Percentiles rank a stretch among this genome's conserved stretches.
Evolutionary conservation across 2,329 filamentous ascomycete species (phyloP).

Genomic region (Fusarium nurragi): DNA sequence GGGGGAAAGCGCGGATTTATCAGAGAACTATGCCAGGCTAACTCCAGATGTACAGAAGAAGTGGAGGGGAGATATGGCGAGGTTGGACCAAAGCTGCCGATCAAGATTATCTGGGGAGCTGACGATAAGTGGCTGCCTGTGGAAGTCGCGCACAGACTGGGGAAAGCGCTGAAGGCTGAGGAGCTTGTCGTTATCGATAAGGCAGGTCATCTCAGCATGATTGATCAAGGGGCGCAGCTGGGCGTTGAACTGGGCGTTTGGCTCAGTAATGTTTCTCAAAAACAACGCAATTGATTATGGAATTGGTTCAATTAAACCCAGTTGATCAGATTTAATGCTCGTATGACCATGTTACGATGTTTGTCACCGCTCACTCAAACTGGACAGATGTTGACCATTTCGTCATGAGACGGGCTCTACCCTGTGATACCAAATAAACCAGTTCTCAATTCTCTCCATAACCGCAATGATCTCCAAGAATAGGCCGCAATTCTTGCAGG

Average conservation of each 20-base stretch:
- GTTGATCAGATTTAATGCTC: too few relatives aligned
- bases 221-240: conserved; percentile 53
- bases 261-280: conserved; percentile 24
- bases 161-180: conserved; percentile 45
- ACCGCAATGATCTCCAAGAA: too few relatives aligned
- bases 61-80: conserved; percentile 52
- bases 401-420: too few relatives aligned
- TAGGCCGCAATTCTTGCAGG: too few relatives aligned
- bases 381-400: too few relatives aligned
- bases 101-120: conserved; percentile 56
- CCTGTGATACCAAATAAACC: too few relatives aligned
- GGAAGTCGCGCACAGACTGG: conserved; percentile 46
- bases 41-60: conserved; percentile 37
- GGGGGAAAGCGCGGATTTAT: conserved; percentile 51
- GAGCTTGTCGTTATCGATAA: conserved; percentile 48
- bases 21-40: conserved; percentile 50
- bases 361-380: too few relatives aligned
- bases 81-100: conserved; percentile 49
- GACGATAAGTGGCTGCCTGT: conserved; percentile 56
- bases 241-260: conserved; percentile 51
- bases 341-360: too few relatives aligned
- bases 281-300: background rate
- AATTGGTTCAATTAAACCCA: too few relatives aligned
- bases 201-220: conserved; percentile 57
- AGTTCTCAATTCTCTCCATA: too few relatives aligned